Evolutionary conservation across 768 basidiomycete genomes (phyloP), one percentile per base, ranked within the genome.

Genomic region (Suillus ampliporus): DNA sequence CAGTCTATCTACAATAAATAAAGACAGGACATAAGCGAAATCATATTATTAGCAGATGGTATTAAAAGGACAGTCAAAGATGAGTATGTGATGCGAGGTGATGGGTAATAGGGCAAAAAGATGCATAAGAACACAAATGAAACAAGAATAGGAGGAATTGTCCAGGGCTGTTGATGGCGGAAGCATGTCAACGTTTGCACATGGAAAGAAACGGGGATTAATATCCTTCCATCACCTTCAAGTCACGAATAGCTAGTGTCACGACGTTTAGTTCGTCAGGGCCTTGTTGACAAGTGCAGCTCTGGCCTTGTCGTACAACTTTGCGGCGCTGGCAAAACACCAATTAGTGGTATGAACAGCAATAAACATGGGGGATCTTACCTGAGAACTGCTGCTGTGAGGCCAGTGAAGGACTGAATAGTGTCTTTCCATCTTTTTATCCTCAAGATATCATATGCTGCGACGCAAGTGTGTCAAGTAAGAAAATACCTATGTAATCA

Each of bases 391-490:
- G 89, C 93, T 53, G 92, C 84, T 28, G 79, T 79, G 52, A 95
- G 78, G 26, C 93, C 93, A 38, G 86, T 77, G 64, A 89, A 73
- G 3, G 91, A 81, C 74, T 90, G 87, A 10, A 91, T 76, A 23
- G 83, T 76, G 57, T 86, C 82, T 67, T 80, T 84, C 47, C 81
- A 89, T 21, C 86, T 82, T 68, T 86, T 84, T 64, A 94, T 68
- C 62, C 81, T 79, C 80, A 94, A 93, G n/a, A 94, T 75, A 59
- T 92, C 89, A 71, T 90, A 95, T 7, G 90, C 92, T 94, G 69
- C 43, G 54, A 64, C n/a, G 50, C 43, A 28, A 17, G 21, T 48
- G 19, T 17, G 10, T 43, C 48, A 28, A 19, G 26, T 21, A 61
- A 48, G 40, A 61, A 31, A 40, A 56, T 46, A 54, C 61, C 51